phyloP scores from a whole-genome alignment of 2,329 filamentous ascomycete species.

The Tympanopsis confertula region DNA sequence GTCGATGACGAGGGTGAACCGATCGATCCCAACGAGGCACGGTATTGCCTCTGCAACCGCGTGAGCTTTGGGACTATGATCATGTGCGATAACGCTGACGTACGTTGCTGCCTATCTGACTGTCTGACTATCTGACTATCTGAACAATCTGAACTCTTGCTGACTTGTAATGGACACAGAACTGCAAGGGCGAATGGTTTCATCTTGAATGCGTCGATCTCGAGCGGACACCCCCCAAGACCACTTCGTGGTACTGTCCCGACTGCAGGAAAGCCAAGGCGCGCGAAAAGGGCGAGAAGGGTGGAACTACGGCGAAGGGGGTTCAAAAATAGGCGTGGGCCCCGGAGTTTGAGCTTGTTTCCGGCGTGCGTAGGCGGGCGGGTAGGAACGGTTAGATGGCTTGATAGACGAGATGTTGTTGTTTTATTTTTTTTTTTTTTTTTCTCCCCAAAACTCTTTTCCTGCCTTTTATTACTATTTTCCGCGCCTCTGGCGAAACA shows the following conservation, averaged over 20 bases:
- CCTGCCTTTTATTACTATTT: no score
- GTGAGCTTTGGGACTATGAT: slow-evolving; percentile 79
- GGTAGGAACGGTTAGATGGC: no score
- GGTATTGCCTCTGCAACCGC: slow-evolving; percentile 69
- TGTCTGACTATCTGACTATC: slow-evolving; percentile 4
- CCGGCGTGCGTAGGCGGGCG: no score
- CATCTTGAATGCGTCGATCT: slow-evolving; percentile 69
- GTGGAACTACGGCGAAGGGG: no score
- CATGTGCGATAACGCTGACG: slow-evolving; percentile 44
- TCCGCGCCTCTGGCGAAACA: no score
- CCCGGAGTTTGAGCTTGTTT: no score
- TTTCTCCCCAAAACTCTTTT: no score
- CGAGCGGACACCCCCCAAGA: slow-evolving; percentile 54
- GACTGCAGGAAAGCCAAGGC: slow-evolving; percentile 58
- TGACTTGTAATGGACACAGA: slow-evolving; percentile 19
- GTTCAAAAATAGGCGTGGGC: no score
- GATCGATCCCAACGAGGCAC: slow-evolving; percentile 64
- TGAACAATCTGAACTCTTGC: slow-evolving; percentile 8
- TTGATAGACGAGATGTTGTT: no score
- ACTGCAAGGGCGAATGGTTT: slow-evolving; percentile 78
- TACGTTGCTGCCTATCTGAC: slow-evolving; percentile 5
- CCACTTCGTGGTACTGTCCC: slow-evolving; percentile 77
- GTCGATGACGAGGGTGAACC: slow-evolving; percentile 57
- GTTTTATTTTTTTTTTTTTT: no score
- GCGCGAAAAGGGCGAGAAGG: slow-evolving; percentile 52